These are phyloP conservation scores for Blastobotrys persicus DNA, from an alignment of 1,139 yeast species.

Conservation along the genomic window DNA sequence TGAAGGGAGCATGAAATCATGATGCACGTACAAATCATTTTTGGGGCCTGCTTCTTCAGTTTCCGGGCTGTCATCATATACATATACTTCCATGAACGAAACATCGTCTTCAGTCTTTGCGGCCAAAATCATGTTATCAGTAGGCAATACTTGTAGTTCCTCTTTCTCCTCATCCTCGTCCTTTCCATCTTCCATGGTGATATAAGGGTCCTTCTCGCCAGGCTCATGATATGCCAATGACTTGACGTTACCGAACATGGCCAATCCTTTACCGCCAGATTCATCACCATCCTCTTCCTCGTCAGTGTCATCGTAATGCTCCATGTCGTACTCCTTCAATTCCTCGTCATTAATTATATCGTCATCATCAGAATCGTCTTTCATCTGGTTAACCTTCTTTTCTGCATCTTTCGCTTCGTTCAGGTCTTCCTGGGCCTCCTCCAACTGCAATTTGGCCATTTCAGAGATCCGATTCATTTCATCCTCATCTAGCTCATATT, in stretches of 20 bases:
- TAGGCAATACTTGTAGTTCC: slow-evolving; percentile 83
- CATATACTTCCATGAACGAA: slow-evolving; percentile 87
- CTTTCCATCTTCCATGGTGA: slow-evolving; percentile 65
- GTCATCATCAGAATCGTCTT: slow-evolving; percentile 21
- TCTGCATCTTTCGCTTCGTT: slow-evolving; percentile 41
- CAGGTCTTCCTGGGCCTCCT: slow-evolving; percentile 66
- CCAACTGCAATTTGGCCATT: slow-evolving; percentile 78
- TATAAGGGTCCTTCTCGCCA: slow-evolving; percentile 70
- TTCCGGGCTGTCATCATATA: slow-evolving; percentile 75
- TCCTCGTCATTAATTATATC: slow-evolving; percentile 49
- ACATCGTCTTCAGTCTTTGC: slow-evolving; percentile 96
- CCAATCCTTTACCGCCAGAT: slow-evolving; percentile 43
- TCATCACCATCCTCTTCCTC: slow-evolving; percentile 56
- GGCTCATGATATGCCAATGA: slow-evolving; percentile 53
- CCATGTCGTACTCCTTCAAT: slow-evolving; percentile 82
- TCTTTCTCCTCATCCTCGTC: slow-evolving; percentile 60
- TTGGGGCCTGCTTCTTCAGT: slow-evolving; percentile 61
- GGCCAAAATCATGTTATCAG: slow-evolving; percentile 85
- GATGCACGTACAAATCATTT: slow-evolving; percentile 86
- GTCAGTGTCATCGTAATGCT: slow-evolving; percentile 62
- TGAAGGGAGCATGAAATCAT: slow-evolving; percentile 94
- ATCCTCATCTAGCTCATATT: slow-evolving; percentile 83
- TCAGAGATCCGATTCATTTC: slow-evolving; percentile 89
- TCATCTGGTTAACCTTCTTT: slow-evolving; percentile 22
- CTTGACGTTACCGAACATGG: slow-evolving; percentile 43